Conservation (phyloP, 371 early-diverging fungal species). For the Chytridiales sp. region DNA sequence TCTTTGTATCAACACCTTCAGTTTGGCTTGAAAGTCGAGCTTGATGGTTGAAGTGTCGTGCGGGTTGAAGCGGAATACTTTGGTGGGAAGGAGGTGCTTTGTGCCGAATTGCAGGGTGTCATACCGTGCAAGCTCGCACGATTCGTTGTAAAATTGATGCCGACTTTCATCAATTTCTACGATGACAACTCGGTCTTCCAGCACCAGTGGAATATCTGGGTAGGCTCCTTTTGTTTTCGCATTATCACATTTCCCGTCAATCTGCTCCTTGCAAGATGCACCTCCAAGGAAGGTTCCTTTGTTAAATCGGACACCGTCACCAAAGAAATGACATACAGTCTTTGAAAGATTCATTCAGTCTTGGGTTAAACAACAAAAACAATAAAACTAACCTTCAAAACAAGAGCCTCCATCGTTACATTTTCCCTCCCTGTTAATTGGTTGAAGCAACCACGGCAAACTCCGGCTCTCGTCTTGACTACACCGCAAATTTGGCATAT, state of each 20-base stretch:
- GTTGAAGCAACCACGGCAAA: conserved; percentile 3
- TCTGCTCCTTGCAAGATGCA: conserved; percentile 5
- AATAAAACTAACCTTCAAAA: not conserved
- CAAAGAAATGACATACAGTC: conserved; percentile 1
- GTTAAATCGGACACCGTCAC: conserved; percentile 4
- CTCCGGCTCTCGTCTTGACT: not conserved
- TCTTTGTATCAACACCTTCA: not conserved
- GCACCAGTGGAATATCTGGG: conserved; percentile 4
- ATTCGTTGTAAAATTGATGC: conserved; percentile 6
- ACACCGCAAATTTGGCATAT: not conserved
- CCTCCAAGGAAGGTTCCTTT: conserved; percentile 4
- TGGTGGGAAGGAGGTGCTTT: not conserved
- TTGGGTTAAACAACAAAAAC: not conserved
- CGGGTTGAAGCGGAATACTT: conserved; percentile 3
- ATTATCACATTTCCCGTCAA: not conserved
- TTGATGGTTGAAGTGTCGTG: not conserved
- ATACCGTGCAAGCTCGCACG: conserved; percentile 13
- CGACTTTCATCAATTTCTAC: conserved; percentile 6
- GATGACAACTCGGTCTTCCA: conserved; percentile 6
- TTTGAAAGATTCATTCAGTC: not conserved
- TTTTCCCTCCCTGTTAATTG: not conserved
- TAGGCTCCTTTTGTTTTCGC: conserved; percentile 7
- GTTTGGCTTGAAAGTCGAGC: not conserved
- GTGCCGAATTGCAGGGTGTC: conserved; percentile 8
- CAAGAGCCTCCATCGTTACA: conserved; percentile 3